phyloP scores from a whole-genome alignment of 305 asterid species.

The Rubia tinctorum region DNA sequence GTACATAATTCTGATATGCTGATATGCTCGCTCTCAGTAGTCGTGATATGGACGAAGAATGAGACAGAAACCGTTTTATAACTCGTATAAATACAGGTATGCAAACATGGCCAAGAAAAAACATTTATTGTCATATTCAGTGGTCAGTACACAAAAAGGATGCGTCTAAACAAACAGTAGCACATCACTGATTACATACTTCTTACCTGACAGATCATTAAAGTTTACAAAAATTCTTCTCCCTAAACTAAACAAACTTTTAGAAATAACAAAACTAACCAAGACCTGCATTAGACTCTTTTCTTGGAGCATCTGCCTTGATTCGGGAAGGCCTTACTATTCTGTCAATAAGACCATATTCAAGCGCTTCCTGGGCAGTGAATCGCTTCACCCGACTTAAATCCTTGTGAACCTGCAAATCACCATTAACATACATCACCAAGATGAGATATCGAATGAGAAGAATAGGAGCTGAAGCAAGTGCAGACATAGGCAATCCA shows the following conservation, averaged over 20 bases:
- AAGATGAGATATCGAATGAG: not conserved
- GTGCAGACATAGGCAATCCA: not conserved
- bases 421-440: not conserved
- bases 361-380: conserved; percentile 82
- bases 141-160: not conserved
- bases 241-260: not conserved
- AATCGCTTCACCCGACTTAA: conserved; percentile 63
- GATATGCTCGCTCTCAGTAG: not conserved
- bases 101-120: not conserved
- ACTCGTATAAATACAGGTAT: not conserved
- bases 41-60: not conserved
- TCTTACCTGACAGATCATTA: not conserved
- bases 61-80: not conserved
- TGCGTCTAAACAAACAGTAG: not conserved
- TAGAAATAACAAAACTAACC: conserved; percentile 39
- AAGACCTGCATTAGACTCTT: conserved; percentile 58
- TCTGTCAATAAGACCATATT: conserved; percentile 86
- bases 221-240: conserved; percentile 1
- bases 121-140: not conserved
- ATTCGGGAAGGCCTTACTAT: conserved; percentile 62
- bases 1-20: not conserved
- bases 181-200: not conserved
- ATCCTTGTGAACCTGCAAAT: conserved; percentile 69
- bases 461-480: not conserved
- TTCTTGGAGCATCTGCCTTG: conserved; percentile 48